These are phyloP conservation scores for Monocercomonoides exilis DNA, from an alignment of 78 protist species.

Conservation along the genomic window DNA sequence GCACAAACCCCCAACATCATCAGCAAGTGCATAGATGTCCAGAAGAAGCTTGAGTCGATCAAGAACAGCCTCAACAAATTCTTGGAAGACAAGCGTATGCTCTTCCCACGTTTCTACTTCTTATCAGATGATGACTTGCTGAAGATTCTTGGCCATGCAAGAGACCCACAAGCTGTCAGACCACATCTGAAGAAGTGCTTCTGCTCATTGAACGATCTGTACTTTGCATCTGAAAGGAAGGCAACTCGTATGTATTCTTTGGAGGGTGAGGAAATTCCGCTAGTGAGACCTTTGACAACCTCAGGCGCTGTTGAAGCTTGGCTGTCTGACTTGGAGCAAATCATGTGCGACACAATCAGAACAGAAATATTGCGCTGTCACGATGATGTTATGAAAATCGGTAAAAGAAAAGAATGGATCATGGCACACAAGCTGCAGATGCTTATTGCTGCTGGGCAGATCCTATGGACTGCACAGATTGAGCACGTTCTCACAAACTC, in stretches of 20 bases:
- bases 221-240: background rate
- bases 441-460: slow-evolving; percentile 49
- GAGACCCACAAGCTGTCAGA: slow-evolving; percentile 60
- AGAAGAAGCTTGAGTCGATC: slow-evolving; percentile 47
- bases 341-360: slow-evolving; percentile 32
- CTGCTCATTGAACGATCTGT: slow-evolving; percentile 9
- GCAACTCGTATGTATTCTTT: background rate
- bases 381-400: slow-evolving; percentile 28
- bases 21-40: slow-evolving; percentile 8
- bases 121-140: slow-evolving; percentile 78
- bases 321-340: slow-evolving; percentile 48
- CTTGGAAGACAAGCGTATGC: slow-evolving; percentile 63
- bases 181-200: slow-evolving; percentile 69
- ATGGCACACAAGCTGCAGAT: slow-evolving; percentile 52
- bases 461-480: slow-evolving; percentile 60
- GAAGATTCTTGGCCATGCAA: slow-evolving; percentile 68
- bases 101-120: slow-evolving; percentile 84
- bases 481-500: slow-evolving; percentile 16
- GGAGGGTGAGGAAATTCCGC: slow-evolving; percentile 2
- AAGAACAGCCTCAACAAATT: slow-evolving; percentile 63
- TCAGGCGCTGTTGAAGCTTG: slow-evolving; percentile 52
- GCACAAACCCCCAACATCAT: background rate
- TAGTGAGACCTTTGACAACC: background rate
- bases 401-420: slow-evolving; percentile 51
- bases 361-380: background rate